Evolutionary conservation across 805 yeast genomes (phyloP).

Genomic region (Cyberlindnera mycetangii): DNA sequence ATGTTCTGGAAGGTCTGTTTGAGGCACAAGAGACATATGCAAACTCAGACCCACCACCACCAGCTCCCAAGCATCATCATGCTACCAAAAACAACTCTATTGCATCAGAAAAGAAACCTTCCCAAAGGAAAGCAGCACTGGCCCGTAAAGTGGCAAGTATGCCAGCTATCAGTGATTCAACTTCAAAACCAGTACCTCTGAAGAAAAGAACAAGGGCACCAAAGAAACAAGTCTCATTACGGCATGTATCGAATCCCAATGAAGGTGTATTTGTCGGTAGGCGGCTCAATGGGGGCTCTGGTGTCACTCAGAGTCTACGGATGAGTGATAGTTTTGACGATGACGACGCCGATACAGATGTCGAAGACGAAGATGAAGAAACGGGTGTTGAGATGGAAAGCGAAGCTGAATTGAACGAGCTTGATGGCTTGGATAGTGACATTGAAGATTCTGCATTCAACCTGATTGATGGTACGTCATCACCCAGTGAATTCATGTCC

Average conservation of each 20-base stretch:
- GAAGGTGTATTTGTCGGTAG: conserved; percentile 26
- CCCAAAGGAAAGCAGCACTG: conserved; percentile 15
- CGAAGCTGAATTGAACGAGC: conserved; percentile 19
- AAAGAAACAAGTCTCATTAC: conserved; percentile 14
- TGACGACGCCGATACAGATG: conserved; percentile 5
- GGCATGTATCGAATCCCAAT: conserved; percentile 23
- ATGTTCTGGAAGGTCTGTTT: conserved; percentile 60
- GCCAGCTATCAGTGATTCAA: conserved; percentile 15
- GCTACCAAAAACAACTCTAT: conserved; percentile 39
- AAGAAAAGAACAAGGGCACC: conserved; percentile 29
- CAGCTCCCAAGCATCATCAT: conserved; percentile 65
- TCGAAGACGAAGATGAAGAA: not conserved
- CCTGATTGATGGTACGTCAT: conserved; percentile 34
- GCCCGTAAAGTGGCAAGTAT: conserved; percentile 27
- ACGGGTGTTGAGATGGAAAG: conserved; percentile 17
- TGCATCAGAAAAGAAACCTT: conserved; percentile 13
- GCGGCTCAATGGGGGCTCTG: conserved; percentile 1
- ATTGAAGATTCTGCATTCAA: conserved; percentile 17
- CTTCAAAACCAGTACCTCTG: conserved; percentile 1
- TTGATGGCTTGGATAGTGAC: conserved; percentile 27
- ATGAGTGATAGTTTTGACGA: conserved; percentile 4
- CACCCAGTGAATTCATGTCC: conserved; percentile 53
- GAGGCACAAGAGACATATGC: conserved; percentile 55
- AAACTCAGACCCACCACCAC: conserved; percentile 52
- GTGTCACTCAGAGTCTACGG: not conserved